Conservation (phyloP, 2,329 filamentous ascomycete species). For the Grosmannia penicillata region DNA sequence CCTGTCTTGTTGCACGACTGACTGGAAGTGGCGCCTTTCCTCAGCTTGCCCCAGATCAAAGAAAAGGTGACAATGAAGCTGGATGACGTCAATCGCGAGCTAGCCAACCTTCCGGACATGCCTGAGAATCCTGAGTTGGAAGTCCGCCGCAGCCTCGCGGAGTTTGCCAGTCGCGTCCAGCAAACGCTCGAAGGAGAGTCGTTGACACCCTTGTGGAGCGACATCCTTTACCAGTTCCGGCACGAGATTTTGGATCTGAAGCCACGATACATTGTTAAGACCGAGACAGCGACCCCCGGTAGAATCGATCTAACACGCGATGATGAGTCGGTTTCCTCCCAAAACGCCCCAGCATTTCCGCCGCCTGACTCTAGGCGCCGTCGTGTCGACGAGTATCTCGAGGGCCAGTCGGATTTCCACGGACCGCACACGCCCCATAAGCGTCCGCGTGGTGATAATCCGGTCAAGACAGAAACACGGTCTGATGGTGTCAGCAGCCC, state of each 20-base stretch:
- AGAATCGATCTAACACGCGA: conserved; percentile 15
- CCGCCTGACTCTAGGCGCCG: conserved; percentile 5
- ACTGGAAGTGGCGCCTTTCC: no score
- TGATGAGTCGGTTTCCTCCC: conserved; percentile 11
- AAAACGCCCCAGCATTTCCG: background rate
- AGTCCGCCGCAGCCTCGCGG: conserved; percentile 42
- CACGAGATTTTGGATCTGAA: conserved; percentile 29
- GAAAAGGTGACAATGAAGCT: conserved; percentile 36
- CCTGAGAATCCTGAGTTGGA: conserved; percentile 53
- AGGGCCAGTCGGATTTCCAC: conserved; percentile 2
- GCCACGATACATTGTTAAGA: conserved; percentile 27
- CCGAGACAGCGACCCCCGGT: background rate
- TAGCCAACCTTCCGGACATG: conserved; percentile 49
- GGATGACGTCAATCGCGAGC: conserved; percentile 32
- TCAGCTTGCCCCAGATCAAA: conserved; percentile 25
- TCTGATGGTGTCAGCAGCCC: conserved; percentile 2
- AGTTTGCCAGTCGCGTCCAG: conserved; percentile 39
- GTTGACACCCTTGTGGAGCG: conserved; percentile 29
- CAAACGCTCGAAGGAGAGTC: conserved; percentile 31
- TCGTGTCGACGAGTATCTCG: conserved; percentile 5
- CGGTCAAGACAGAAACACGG: conserved; percentile 13
- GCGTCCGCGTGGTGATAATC: conserved; percentile 6
- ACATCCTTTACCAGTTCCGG: conserved; percentile 35
- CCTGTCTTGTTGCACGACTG: no score
- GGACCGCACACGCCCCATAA: conserved; percentile 5